Percentiles rank a stretch among this genome's conserved stretches.
Evolutionary conservation across 192 early-diverging fungal species (phyloP).

Genomic region (Backusella australiensis): DNA sequence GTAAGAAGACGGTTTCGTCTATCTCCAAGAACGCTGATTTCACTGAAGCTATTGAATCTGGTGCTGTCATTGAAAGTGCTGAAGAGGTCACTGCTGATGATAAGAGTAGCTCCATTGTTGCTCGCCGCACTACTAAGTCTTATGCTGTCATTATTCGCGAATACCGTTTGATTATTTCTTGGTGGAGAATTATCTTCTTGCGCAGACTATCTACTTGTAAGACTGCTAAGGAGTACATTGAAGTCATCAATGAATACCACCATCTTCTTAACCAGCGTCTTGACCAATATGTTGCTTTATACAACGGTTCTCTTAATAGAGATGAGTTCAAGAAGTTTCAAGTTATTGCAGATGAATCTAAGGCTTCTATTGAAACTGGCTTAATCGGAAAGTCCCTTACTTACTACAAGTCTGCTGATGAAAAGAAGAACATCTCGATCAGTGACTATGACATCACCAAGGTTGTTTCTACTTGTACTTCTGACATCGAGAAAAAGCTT

Average conservation of each 20-base stretch:
- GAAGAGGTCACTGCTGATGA: background rate
- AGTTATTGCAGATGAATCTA: background rate
- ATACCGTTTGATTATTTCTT: background rate
- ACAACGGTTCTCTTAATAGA: background rate
- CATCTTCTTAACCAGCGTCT: conserved; percentile 10
- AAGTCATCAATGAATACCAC: conserved; percentile 12
- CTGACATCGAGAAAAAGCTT: background rate
- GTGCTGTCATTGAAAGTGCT: conserved; percentile 6
- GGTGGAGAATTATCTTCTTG: conserved; percentile 14
- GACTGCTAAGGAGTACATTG: conserved; percentile 10
- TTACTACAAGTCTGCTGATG: background rate
- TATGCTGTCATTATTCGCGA: background rate
- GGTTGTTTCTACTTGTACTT: background rate
- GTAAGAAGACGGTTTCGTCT: conserved; percentile 1
- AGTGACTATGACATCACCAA: background rate
- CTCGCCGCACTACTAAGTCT: background rate
- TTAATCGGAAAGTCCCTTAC: background rate
- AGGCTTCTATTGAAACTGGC: background rate
- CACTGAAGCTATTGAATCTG: conserved; percentile 7
- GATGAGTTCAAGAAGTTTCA: background rate
- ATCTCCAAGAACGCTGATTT: background rate
- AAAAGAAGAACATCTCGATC: background rate
- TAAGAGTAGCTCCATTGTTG: background rate
- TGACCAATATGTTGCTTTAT: background rate
- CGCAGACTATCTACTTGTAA: conserved; percentile 9